Conservation (phyloP, 2,329 filamentous ascomycete species). For the Nannizziopsis arthrosporioides region DNA sequence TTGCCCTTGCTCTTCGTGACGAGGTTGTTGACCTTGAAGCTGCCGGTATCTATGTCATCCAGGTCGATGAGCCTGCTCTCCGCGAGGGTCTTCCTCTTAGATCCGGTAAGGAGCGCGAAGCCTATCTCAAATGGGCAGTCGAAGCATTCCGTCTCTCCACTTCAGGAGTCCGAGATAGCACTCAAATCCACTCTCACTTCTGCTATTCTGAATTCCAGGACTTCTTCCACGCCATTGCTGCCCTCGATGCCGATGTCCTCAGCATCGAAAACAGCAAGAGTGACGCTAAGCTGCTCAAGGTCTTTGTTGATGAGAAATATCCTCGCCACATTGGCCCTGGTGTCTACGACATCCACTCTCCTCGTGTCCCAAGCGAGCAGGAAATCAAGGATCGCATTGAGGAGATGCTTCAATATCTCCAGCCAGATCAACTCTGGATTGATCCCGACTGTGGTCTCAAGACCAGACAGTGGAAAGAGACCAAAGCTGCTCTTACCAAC, state of each 20-base stretch:
- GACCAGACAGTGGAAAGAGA: constrained; percentile 98
- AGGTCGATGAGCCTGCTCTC: constrained; percentile 97
- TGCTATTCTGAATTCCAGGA: constrained; percentile 99
- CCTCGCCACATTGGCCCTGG: constrained; percentile 96
- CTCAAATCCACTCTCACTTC: constrained; percentile 99
- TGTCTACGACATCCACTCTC: constrained; percentile 99
- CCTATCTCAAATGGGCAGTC: constrained; percentile 95
- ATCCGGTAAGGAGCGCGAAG: constrained; percentile 83
- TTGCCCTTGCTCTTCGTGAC: constrained; percentile 93
- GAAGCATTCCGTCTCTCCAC: constrained; percentile 95
- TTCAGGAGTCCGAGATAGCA: constrained; percentile 83
- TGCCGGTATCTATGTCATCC: constrained; percentile 93
- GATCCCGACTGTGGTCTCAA: constrained; percentile 99
- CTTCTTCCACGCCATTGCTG: constrained; percentile 99
- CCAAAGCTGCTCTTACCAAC: constrained; percentile 89
- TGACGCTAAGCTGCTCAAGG: constrained; percentile 96
- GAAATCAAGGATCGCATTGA: constrained; percentile 97
- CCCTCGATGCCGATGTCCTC: constrained; percentile 93
- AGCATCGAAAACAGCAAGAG: constrained; percentile 99
- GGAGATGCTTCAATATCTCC: constrained; percentile 96
- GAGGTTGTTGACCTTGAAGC: constrained; percentile 97
- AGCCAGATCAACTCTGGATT: constrained; percentile 98
- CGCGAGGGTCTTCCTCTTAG: constrained; percentile 98
- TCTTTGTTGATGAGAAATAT: constrained; percentile 96
- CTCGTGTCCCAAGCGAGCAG: constrained; percentile 89